Base-by-base conservation (phyloP, 2,329 filamentous ascomycete species). In the Arachnomyces sp. region DNA sequence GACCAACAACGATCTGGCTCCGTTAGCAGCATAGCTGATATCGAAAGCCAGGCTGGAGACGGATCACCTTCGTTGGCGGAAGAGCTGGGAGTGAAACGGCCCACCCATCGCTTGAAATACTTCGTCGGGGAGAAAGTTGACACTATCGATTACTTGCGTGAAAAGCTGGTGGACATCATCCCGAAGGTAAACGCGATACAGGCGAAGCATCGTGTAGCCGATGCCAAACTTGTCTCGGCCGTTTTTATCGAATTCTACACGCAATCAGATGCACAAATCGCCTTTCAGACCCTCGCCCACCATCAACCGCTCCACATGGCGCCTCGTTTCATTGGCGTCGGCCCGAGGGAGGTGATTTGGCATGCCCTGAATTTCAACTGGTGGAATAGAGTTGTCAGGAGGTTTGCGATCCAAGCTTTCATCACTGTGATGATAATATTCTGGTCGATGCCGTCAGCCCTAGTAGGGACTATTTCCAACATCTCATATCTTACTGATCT, bases 161-260 rank as follows among this genome's bases (percentile, higher is more conserved):
- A 72, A 2, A 80, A 90, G 58, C 74, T 95, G 14, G 74, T 80
- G 36, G 77, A 77, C 28, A 73, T 89, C 28, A 78, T 86, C 35
- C 77, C 84, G 3, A 73, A 83, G 42, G 79, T 87, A n/a, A 70
- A 80, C 12, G 64, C 71, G 14, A 71, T 77, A 9, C 86, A 92
- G 56, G 70, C 69, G 31, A 71, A 74, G 28, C 83, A 88, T 54
- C 74, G 72, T 36, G 64, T 70, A 13, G 77, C 82, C 29, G 73
- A 84, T 14, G 78, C 72, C 34, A 77, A 80, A 46, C 74, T 77
- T 45, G 67, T 87, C 8, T 77, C 82, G 8, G 83, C 86, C 14
- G 85, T 90, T 7, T 98, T 98, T 51, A 79, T 96, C 52, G 89
- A 96, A 58, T 98, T 95, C 54, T 71, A 75, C 32, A 80, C 76